phyloP scores from a whole-genome alignment of 2,329 filamentous ascomycete genomes.

The Plenodomus tracheiphilus region DNA sequence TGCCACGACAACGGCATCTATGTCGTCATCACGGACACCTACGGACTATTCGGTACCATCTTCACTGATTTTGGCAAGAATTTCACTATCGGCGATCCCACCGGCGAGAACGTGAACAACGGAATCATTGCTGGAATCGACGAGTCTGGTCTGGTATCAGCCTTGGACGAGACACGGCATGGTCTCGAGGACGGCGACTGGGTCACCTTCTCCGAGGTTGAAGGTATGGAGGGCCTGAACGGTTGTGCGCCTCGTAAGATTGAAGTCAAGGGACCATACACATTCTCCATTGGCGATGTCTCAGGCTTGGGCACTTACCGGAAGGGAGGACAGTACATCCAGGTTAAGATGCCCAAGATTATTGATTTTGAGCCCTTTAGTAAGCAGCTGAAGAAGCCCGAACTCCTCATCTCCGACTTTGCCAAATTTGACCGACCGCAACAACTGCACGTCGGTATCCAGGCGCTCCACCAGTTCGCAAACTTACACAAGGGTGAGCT shows the following conservation, averaged over 20 bases:
- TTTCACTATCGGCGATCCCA: conserved; percentile 87
- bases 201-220: conserved; percentile 90
- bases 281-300: conserved; percentile 95
- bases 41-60: conserved; percentile 90
- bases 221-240: conserved; percentile 91
- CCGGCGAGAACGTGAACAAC: conserved; percentile 81
- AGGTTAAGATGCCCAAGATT: conserved; percentile 98
- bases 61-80: conserved; percentile 98
- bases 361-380: conserved; percentile 85
- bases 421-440: conserved; percentile 96
- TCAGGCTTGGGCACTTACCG: conserved; percentile 84
- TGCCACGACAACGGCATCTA: conserved; percentile 94
- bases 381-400: conserved; percentile 79
- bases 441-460: conserved; percentile 89
- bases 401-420: conserved; percentile 90
- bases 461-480: conserved; percentile 86
- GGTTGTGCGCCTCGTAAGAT: conserved; percentile 83
- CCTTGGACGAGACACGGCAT: conserved; percentile 91
- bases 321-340: conserved; percentile 85
- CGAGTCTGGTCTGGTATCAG: conserved; percentile 87
- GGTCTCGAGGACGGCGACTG: conserved; percentile 95
- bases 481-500: conserved; percentile 71
- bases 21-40: conserved; percentile 84
- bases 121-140: conserved; percentile 91
- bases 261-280: conserved; percentile 91